These are phyloP conservation scores for Phytophthora citricola DNA, from an alignment of 352 stramenopile species.

Conservation along the genomic window DNA sequence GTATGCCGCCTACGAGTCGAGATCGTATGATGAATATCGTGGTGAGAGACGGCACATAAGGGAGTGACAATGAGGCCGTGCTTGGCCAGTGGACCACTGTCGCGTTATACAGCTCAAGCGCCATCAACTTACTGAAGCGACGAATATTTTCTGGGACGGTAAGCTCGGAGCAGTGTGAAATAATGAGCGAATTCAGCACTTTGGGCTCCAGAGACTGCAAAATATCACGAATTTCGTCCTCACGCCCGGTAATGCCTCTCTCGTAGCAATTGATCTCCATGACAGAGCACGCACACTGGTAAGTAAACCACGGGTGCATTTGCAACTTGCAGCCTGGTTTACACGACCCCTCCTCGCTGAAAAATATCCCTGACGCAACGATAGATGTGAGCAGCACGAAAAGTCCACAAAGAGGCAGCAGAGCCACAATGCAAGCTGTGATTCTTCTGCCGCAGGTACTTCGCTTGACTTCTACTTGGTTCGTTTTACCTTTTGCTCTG, in stretches of 20 bases:
- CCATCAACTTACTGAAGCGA: slow-evolving; percentile 38
- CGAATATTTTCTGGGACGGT: slow-evolving; percentile 35
- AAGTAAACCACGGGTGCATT: slow-evolving; percentile 54
- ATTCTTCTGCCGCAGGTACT: slow-evolving; percentile 8
- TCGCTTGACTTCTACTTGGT: slow-evolving; percentile 12
- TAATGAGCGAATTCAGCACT: slow-evolving; percentile 54
- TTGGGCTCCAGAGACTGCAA: slow-evolving; percentile 34
- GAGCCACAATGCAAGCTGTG: slow-evolving; percentile 7
- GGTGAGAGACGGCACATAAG: slow-evolving; percentile 30
- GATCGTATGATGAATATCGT: slow-evolving; percentile 46
- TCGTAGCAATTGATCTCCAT: slow-evolving; percentile 54
- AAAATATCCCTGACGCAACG: slow-evolving; percentile 35
- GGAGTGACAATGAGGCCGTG: slow-evolving; percentile 31
- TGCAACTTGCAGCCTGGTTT: slow-evolving; percentile 43
- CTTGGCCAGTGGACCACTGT: slow-evolving; percentile 39
- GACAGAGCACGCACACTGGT: slow-evolving; percentile 49
- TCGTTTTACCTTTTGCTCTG: background rate
- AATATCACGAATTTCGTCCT: slow-evolving; percentile 25
- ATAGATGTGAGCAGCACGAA: slow-evolving; percentile 46
- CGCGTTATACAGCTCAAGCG: slow-evolving; percentile 59
- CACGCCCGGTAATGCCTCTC: slow-evolving; percentile 30
- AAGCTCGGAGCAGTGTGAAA: slow-evolving; percentile 48
- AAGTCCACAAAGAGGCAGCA: slow-evolving; percentile 37
- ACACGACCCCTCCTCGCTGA: slow-evolving; percentile 24
- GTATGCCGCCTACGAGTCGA: slow-evolving; percentile 23